Conservation (phyloP, 2,329 filamentous ascomycete genomes). For the Colletotrichum aenigma region DNA sequence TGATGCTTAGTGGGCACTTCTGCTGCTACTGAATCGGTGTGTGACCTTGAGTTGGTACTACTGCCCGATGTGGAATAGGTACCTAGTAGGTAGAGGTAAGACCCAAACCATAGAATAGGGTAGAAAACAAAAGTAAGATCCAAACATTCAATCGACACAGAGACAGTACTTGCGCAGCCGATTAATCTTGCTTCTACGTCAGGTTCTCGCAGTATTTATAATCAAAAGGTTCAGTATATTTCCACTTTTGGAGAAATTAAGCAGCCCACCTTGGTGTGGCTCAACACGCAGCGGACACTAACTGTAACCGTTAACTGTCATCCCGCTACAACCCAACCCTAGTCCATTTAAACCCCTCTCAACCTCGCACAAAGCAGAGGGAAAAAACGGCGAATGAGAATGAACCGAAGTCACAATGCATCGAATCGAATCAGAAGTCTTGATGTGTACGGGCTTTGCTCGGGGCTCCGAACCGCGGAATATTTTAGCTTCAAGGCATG, state of each 20-base stretch:
- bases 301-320: not conserved
- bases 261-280: not conserved
- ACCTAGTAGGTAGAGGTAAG: not conserved
- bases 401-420: accelerated
- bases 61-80: not conserved
- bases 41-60: not conserved
- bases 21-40: not conserved
- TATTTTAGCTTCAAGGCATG: not conserved
- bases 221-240: not conserved
- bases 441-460: not conserved
- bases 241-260: not conserved
- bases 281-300: not conserved
- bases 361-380: not conserved
- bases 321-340: not conserved
- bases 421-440: not conserved
- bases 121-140: too few species aligned
- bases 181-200: accelerated
- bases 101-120: too few species aligned
- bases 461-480: not conserved
- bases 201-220: not conserved
- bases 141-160: not conserved
- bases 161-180: not conserved
- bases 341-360: not conserved
- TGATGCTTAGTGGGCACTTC: not conserved
- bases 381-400: not conserved